Percentiles rank a stretch among this genome's conserved stretches.
Evolutionary conservation across 192 early-diverging fungal genomes (phyloP).

Genomic region (Kickxella alabastrina): DNA sequence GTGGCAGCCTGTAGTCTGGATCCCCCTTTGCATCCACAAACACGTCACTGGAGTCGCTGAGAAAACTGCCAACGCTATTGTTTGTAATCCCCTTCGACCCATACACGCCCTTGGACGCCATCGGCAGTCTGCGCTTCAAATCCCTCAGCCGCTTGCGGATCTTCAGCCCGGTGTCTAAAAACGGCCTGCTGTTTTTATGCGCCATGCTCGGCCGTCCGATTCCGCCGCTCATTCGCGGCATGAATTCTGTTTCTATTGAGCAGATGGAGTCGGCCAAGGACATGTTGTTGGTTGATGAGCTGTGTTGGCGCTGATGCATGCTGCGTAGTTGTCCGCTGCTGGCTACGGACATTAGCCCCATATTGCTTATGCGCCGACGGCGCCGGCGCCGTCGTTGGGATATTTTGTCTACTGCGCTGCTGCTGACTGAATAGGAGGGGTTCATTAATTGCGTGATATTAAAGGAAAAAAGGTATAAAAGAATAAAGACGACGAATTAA

Average conservation of each 20-base stretch:
- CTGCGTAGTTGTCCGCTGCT: not conserved
- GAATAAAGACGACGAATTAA: too few relatives aligned
- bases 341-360: not conserved
- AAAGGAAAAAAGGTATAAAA: constrained; percentile 1
- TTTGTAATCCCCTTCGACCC: not conserved
- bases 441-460: not conserved
- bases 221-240: constrained; percentile 14
- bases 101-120: not conserved
- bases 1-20: constrained; percentile 25
- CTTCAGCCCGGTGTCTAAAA: not conserved
- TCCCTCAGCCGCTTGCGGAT: constrained; percentile 2
- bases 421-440: constrained; percentile 8
- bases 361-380: not conserved
- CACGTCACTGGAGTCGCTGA: not conserved
- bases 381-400: not conserved
- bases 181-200: not conserved
- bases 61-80: not conserved
- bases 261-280: constrained; percentile 36
- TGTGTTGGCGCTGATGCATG: not conserved
- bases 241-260: constrained; percentile 29
- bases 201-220: not conserved
- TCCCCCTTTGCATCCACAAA: not conserved
- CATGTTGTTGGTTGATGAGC: constrained; percentile 4
- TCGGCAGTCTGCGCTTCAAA: constrained; percentile 9
- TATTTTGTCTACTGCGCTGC: constrained; percentile 27